Base-by-base conservation (phyloP, 2,329 filamentous ascomycete genomes). In the Penicillium sp. region DNA sequence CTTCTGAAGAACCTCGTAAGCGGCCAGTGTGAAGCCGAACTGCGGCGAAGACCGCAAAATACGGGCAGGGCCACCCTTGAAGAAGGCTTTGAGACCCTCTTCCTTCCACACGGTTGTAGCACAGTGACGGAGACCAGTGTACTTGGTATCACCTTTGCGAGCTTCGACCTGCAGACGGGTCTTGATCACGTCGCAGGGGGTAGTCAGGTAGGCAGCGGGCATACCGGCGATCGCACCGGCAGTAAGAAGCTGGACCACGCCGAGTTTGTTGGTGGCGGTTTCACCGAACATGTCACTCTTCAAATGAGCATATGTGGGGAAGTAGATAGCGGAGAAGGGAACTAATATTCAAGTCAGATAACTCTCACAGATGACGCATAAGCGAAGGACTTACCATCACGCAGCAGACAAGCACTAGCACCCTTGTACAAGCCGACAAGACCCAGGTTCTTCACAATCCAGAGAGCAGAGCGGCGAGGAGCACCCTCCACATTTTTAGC, bases 161-260 rank as follows among this genome's bases (percentile, higher is more conserved):
- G 92, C 92, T 74, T 99, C 94, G 53, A 99, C 94, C 74, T 99
- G 94, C 54, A 99, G 81, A 70, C 94, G 88, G 3, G 94, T 99
- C 82, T 99, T 99, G 86, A 99, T 97, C 56, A 99, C 94, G 69
- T 99, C 94, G 78, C 89, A 96, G 0, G 94, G 94, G 2, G 94
- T 99, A 22, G 94, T 99, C 56, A 99, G 81, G 77, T 99, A 99
- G 7, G 89, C 89, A 5, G 89, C 89, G 5, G 89, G 89, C 88
- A 94, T 94, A 75, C 89, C 89, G 28, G 89, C 89, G 59, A 99
- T 96, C 53, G 94, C 94, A 77, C 94, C 94, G 7, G 94, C 91
- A 18, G 90, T 94, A 56, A 99, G 82, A 50, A 99, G 87, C 76
- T 97, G 92, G 35, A 96, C 55, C 44, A 99, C 82, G 45, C 92